Percentiles rank a stretch among this genome's conserved stretches.
These are phyloP conservation scores for Camelina laxa DNA, from an alignment of 345 rosid genomes.

Conservation along the genomic window DNA sequence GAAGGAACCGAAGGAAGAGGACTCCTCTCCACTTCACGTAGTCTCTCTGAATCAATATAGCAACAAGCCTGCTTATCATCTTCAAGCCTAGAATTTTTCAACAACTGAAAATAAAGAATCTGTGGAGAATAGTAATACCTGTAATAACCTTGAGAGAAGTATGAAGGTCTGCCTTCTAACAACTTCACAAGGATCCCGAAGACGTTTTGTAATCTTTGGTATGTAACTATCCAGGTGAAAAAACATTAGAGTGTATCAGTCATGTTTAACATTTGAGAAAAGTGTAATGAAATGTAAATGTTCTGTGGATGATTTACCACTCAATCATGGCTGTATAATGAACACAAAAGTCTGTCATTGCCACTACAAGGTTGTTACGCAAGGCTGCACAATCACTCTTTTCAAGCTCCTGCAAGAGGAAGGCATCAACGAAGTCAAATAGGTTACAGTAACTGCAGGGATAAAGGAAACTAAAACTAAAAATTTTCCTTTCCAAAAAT, in stretches of 20 bases:
- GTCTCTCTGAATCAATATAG: conserved; percentile 68
- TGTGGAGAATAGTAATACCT: conserved; percentile 55
- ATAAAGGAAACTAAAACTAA: conserved; percentile 3
- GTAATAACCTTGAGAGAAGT: conserved; percentile 88
- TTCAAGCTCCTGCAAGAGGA: conserved; percentile 79
- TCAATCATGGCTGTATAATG: conserved; percentile 91
- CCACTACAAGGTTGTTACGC: conserved; percentile 90
- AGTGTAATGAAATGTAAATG: conserved; percentile 16
- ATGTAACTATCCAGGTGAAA: conserved; percentile 65
- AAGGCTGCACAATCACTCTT: conserved; percentile 86
- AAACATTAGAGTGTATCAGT: conserved; percentile 28
- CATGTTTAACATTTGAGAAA: not conserved
- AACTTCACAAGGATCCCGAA: conserved; percentile 86
- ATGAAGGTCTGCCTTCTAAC: conserved; percentile 93
- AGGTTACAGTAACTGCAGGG: conserved; percentile 17
- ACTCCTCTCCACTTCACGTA: conserved; percentile 99
- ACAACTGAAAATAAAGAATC: not conserved
- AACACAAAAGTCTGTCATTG: conserved; percentile 90
- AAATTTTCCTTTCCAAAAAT: not conserved
- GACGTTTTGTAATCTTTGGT: conserved; percentile 81
- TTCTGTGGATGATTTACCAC: conserved; percentile 62
- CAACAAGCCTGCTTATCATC: conserved; percentile 9
- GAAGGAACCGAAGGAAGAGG: conserved; percentile 83
- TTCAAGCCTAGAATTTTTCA: not conserved
- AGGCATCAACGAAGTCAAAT: conserved; percentile 5